These are phyloP conservation scores for Calocybe indica DNA, from an alignment of 768 basidiomycete species.

Conservation along the genomic window DNA sequence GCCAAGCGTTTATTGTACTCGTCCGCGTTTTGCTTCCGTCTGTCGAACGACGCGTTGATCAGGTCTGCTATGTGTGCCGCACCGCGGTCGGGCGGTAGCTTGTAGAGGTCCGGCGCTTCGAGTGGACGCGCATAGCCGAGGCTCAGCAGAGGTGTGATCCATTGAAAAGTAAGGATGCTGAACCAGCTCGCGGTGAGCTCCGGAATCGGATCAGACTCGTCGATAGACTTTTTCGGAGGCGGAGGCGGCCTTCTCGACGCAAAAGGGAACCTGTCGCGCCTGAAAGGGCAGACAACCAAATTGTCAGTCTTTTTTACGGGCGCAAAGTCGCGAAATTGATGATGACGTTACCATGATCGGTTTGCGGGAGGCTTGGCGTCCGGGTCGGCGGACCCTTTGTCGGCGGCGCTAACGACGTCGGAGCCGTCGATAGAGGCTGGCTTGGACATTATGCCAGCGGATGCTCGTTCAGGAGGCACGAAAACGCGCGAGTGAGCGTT, in stretches of 20 bases:
- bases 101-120: slow-evolving; percentile 77
- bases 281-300: slow-evolving; percentile 1
- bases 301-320: too few relatives aligned
- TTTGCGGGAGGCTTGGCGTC: too few relatives aligned
- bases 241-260: slow-evolving; percentile 31
- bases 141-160: slow-evolving; percentile 67
- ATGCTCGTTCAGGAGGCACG: too few relatives aligned
- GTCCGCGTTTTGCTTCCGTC: slow-evolving; percentile 46
- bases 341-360: too few relatives aligned
- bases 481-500: too few relatives aligned
- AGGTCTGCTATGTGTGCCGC: slow-evolving; percentile 55
- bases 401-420: too few relatives aligned
- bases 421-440: too few relatives aligned
- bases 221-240: slow-evolving; percentile 45
- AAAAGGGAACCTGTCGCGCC: slow-evolving; percentile 32
- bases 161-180: slow-evolving; percentile 59
- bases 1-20: slow-evolving; percentile 69
- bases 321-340: too few relatives aligned
- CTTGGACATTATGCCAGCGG: too few relatives aligned
- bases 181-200: slow-evolving; percentile 60
- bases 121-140: slow-evolving; percentile 80
- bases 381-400: too few relatives aligned
- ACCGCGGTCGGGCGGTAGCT: slow-evolving; percentile 57
- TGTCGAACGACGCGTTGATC: slow-evolving; percentile 61
- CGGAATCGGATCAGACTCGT: slow-evolving; percentile 57